Percentiles rank a stretch among this genome's conserved stretches.
Evolutionary conservation across 208 protist genomes (phyloP).

Genomic region (Wallacemonas sp.): DNA sequence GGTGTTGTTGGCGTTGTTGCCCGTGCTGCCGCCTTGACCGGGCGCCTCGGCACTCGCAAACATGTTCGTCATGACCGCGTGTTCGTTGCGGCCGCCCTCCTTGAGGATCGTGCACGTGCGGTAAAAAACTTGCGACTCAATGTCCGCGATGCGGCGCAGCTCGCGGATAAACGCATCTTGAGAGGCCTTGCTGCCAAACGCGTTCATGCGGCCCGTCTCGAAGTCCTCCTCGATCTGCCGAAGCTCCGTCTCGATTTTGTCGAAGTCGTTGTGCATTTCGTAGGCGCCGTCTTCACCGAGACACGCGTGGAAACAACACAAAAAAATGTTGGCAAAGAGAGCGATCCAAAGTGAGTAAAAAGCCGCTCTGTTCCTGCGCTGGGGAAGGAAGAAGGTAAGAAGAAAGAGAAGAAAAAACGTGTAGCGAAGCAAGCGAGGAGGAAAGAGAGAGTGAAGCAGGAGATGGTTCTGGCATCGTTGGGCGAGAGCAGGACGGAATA

Average conservation of each 20-base stretch:
- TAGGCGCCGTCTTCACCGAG: too few species aligned
- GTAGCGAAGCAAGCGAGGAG: neutral
- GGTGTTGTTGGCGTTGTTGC: constrained; percentile 5
- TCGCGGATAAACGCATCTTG: constrained; percentile 80
- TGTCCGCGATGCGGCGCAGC: constrained; percentile 72
- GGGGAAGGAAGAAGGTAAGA: neutral
- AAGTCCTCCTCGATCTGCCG: constrained; percentile 85
- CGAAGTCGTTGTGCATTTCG: constrained; percentile 61
- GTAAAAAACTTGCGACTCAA: constrained; percentile 89
- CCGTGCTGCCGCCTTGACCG: constrained; percentile 6
- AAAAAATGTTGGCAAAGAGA: too few species aligned
- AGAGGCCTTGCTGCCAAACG: constrained; percentile 64
- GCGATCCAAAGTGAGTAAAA: too few species aligned
- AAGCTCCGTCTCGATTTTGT: constrained; percentile 76
- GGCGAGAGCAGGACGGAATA: too few species aligned
- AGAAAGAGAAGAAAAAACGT: neutral
- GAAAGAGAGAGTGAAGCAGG: neutral
- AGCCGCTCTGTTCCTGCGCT: too few species aligned
- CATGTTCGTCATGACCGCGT: constrained; percentile 68
- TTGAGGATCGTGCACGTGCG: constrained; percentile 74
- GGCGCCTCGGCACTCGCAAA: constrained; percentile 53
- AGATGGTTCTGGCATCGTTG: neutral
- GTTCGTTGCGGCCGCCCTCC: constrained; percentile 53
- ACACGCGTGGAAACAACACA: constrained; percentile 1
- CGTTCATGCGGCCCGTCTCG: constrained; percentile 80